Evolutionary conservation across 331 rosid genomes (phyloP).

Genomic region (Erythrophleum ivorense): DNA sequence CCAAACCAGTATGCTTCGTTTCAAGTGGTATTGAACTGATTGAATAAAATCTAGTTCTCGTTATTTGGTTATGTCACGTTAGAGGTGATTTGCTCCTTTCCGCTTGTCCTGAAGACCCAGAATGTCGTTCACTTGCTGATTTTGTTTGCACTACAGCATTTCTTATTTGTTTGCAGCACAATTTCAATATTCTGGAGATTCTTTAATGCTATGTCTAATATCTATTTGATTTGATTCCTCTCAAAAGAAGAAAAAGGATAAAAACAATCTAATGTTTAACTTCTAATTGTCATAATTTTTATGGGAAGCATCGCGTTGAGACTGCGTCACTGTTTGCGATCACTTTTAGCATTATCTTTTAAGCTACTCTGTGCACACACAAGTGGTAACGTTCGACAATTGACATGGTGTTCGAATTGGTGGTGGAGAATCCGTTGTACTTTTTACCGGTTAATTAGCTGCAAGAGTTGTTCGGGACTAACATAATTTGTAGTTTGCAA

Average conservation of each 20-base stretch:
- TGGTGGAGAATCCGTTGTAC: not conserved
- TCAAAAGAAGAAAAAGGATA: too few species aligned
- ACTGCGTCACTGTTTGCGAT: too few species aligned
- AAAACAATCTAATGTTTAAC: too few species aligned
- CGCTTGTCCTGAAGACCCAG: not conserved
- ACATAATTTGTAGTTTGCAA: not conserved
- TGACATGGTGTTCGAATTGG: not conserved
- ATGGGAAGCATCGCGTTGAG: too few species aligned
- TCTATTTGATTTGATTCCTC: too few species aligned
- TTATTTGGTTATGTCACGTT: not conserved
- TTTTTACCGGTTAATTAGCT: not conserved
- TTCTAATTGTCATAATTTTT: too few species aligned
- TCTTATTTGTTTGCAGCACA: too few species aligned
- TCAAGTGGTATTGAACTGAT: not conserved
- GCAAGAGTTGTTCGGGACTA: not conserved
- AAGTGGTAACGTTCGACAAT: too few species aligned
- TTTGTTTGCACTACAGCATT: not conserved
- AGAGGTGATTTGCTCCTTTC: slow-evolving; percentile 12
- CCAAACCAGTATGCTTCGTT: not conserved
- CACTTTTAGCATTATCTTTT: too few species aligned
- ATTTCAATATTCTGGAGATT: not conserved
- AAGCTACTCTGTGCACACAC: too few species aligned
- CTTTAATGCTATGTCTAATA: not conserved
- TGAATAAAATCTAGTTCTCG: not conserved
- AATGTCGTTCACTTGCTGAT: not conserved